Evolutionary conservation across 2,329 filamentous ascomycete species (phyloP).

Genomic region (Pseudogymnoascus sp.): DNA sequence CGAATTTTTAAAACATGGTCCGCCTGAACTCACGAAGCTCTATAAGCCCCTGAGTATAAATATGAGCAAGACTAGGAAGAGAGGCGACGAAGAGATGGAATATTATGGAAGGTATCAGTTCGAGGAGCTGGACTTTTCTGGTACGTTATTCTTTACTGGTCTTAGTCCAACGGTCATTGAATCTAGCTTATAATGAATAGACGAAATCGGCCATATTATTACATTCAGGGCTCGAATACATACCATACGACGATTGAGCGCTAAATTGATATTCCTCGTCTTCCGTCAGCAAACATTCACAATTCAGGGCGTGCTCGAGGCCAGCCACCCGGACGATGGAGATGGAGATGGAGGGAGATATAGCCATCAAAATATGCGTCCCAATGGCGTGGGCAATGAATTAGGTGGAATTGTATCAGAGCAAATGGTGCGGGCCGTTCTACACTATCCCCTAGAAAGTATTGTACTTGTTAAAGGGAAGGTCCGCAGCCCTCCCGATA

Average conservation of each 20-base stretch:
- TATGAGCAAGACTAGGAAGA: constrained; percentile 27
- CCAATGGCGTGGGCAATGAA: not conserved
- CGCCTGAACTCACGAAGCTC: constrained; percentile 24
- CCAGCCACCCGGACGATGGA: constrained; percentile 12
- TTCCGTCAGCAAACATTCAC: constrained; percentile 79
- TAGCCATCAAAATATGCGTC: constrained; percentile 25
- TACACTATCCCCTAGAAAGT: constrained; percentile 72
- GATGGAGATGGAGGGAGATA: constrained; percentile 16
- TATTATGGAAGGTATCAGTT: constrained; percentile 17
- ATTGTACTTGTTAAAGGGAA: constrained; percentile 71
- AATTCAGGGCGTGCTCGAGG: constrained; percentile 70
- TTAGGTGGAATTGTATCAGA: constrained; percentile 50
- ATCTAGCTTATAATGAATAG: constrained; percentile 14
- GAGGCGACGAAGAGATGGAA: constrained; percentile 23
- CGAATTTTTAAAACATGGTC: constrained; percentile 25
- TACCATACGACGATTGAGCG: constrained; percentile 73
- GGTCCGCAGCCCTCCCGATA: constrained; percentile 66
- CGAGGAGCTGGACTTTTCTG: constrained; percentile 26
- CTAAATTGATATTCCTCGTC: constrained; percentile 76
- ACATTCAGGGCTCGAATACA: constrained; percentile 66
- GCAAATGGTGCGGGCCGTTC: constrained; percentile 80
- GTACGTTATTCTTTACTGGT: constrained; percentile 17
- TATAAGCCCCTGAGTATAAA: constrained; percentile 30
- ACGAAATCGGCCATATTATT: constrained; percentile 23
- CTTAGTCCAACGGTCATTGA: not conserved